Evolutionary conservation across 1,139 yeast species (phyloP), one percentile per base, ranked within the genome.

Genomic region (Nadsonia commutata): DNA sequence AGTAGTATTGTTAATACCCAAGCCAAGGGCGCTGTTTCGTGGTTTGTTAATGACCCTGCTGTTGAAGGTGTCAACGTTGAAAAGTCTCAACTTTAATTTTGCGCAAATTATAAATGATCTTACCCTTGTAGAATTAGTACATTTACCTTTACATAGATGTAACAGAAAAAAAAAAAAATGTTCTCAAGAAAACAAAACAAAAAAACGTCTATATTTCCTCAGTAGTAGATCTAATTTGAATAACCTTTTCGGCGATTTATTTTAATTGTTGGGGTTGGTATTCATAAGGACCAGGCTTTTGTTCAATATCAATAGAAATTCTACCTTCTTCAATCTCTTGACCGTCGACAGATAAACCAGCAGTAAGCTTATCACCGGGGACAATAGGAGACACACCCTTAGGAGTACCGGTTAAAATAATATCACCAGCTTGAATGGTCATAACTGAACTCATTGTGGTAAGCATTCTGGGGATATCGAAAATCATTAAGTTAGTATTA

Each of bases 361-460:
- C 94, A 44, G 70, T 69, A 36, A 90, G 68, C 39, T 61, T 61
- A 59, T 90, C 97, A 6, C 96, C 97, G 1, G 94, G 80, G 8
- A 60, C 63, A 40, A 88, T 66, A 36, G 71, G 67, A 11, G 97
- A 96, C 9, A 90, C 99, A n/a, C 99, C 99, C 62, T 88, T 85
- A 39, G 98, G 98, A 1, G 98, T 90, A 13, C 98, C 98, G 0
- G 97, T 90, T 48, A 88, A 69, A 47, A 90, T 80, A 52, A 90
- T 71, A 58, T 90, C 97, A 20, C 96, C 96, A 47, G 85, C 80
- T 54, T 86, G 78, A 46, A 90, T 68, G 2, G 96, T 84, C 93
- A 90, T 88, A 52, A 85, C 78, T 17, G 79, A 65, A 8, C 95
- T 82, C 77, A 88, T 81, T 46, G 82, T 76, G 46, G 82, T 72